Base-by-base conservation (phyloP, 2,329 filamentous ascomycete species). In the Didymella sp. region DNA sequence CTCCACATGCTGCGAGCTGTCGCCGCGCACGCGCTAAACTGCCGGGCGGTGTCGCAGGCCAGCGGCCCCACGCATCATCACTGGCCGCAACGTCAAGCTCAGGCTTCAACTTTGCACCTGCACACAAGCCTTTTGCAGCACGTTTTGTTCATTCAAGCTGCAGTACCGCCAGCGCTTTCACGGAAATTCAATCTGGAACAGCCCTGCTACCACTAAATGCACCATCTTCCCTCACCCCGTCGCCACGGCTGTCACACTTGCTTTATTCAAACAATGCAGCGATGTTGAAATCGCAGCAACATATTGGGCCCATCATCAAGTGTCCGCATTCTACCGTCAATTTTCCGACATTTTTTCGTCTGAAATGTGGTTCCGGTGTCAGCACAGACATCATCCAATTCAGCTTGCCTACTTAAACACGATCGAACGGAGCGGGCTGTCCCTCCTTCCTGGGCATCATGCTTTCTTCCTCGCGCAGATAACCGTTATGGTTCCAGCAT, bases 21-120 rank as follows among this genome's bases (percentile, higher is more conserved):
- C 44, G 47, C 40, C 44, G 45, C 37, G 55, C 49, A 44, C 44
- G 45, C 37, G 55, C 49, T 44, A 48, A 53, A 58, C 13, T 58
- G 55, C 49, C 55, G 55, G 48, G 49, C 44, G 49, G 55, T 49
- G 55, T 52, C 45, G 13, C 41, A 27, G 25, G 25, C 8, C 45
- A 28, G 19, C 33, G 41, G 37, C 44, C 51, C 57, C 48, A 52
- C 47, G 22, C 55, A 30, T 50, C 51, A 45, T 35, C 31, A 35
- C 27, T 12, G 9, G 6, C 48, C 43, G 27, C 31, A 59, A 62
- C 48, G 41, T 46, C 45, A 45, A 44, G 41, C 42, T 58, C 35
- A 57, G 13, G 13, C 40, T 41, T 45, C 54, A 48, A 41, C 58
- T 8, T 37, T 40, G 9, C 21, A 27, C 31, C n/a, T 17, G 3